Evolutionary conservation across 2,329 filamentous ascomycete genomes (phyloP), one percentile per base, ranked within the genome.

Genomic region (Lizonia empirigonia): DNA sequence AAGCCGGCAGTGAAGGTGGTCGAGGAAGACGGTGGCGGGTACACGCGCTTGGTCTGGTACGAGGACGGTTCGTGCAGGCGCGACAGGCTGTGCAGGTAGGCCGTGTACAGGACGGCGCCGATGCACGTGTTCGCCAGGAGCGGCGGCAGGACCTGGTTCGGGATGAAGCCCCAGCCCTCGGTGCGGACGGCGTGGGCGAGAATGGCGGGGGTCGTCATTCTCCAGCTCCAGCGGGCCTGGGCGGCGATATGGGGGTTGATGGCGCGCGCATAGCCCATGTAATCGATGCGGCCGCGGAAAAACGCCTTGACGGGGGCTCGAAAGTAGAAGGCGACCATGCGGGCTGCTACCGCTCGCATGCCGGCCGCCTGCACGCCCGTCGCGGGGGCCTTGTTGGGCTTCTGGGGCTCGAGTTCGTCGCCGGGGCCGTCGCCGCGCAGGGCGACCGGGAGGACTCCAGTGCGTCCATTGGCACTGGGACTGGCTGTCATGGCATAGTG

Each of bases 271-370:
- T 85, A 85, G 46, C 82, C 83, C 53, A 80, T 80, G 70, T 91
- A 96, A 77, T 97, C 92, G 58, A 97, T 91, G 51, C 92, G 80
- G 1, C 90, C 92, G 55, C 90, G 85, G 75, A 97, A 96, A 71
- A 97, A 97, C 13, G 91, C 89, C 75, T 96, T 96, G 44, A 91
- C 89, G 1, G 92, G 92, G 0, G 91, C 90, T 49, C 91, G 82
- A 70, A 96, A 97, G 55, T 96, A 97, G 65, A 96, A 96, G 19
- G 91, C 87, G 46, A 96, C 83, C 64, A 91, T 80, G 69, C 95
- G 89, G 7, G 90, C 88, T 63, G 88, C 92, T 56, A 96, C 73
- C 22, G 91, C 92, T 37, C 92, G 88, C 57, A 91, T 89, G 32
- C 90, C 85, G 18, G 91, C 91, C 4, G 91, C 91, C 18, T 90